phyloP scores from a whole-genome alignment of 164 flowering plant genomes.

The Chloranthus sessilifolius region DNA sequence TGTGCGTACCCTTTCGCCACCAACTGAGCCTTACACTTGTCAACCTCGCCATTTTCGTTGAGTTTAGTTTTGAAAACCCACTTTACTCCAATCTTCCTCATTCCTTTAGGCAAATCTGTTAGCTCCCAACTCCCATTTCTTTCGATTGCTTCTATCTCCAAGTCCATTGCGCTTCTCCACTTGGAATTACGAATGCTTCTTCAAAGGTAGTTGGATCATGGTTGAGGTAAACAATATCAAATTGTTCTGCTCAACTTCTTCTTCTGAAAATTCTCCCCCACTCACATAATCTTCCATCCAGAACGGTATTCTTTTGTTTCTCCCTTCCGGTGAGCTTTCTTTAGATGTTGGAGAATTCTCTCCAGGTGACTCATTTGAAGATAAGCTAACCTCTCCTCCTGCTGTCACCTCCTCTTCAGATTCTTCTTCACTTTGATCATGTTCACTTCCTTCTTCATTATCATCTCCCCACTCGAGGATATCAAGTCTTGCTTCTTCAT shows the following conservation, averaged over 20 bases:
- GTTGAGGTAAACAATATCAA: background rate
- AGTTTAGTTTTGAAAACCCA: background rate
- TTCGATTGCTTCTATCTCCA: slow-evolving; percentile 4
- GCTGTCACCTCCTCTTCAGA: background rate
- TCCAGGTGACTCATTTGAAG: slow-evolving; percentile 2
- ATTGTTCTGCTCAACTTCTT: background rate
- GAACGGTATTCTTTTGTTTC: background rate
- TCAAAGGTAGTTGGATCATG: slow-evolving; percentile 8
- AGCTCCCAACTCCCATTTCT: slow-evolving; percentile 6
- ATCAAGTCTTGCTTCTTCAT: background rate
- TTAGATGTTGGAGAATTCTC: background rate
- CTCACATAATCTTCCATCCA: slow-evolving; percentile 8
- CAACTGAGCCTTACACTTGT: background rate
- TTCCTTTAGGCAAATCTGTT: background rate
- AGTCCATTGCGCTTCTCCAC: slow-evolving; percentile 8
- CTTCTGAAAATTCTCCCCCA: slow-evolving; percentile 6
- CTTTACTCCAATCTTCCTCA: background rate
- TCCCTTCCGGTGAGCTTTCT: background rate
- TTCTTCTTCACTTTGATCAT: background rate
- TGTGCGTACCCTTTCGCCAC: background rate
- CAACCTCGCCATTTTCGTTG: background rate
- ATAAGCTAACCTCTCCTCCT: background rate
- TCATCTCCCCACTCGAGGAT: no score
- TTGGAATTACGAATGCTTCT: slow-evolving; percentile 4
- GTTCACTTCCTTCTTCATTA: background rate